phyloP scores from a whole-genome alignment of 768 basidiomycete species.

The Rhodotorula kratochvilovae region DNA sequence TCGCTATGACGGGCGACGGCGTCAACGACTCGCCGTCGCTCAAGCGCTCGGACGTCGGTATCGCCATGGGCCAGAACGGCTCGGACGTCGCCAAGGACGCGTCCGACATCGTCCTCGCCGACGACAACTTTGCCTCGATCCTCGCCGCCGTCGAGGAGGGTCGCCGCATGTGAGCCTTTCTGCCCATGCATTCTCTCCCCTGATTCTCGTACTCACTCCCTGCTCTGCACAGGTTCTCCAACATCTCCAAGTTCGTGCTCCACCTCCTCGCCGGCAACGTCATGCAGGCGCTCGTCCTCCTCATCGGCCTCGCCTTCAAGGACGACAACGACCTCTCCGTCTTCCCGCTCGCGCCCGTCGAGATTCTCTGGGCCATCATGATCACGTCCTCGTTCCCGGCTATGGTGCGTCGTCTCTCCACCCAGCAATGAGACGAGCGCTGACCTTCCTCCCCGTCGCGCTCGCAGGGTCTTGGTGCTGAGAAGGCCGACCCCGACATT shows the following conservation, averaged over 20 bases:
- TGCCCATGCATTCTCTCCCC: constrained; percentile 42
- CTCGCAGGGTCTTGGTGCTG: constrained; percentile 53
- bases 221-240: constrained; percentile 48
- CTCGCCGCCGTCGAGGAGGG: constrained; percentile 64
- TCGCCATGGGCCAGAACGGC: constrained; percentile 59
- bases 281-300: constrained; percentile 56
- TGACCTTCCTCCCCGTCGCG: no score
- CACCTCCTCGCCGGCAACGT: constrained; percentile 58
- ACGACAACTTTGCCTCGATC: constrained; percentile 65
- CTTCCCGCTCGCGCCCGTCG: constrained; percentile 53
- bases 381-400: constrained; percentile 55
- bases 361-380: constrained; percentile 56
- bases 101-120: constrained; percentile 61
- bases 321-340: constrained; percentile 54
- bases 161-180: constrained; percentile 50
- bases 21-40: constrained; percentile 62
- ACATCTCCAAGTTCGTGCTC: constrained; percentile 58
- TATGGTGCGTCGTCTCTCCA: constrained; percentile 46
- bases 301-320: constrained; percentile 59
- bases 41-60: constrained; percentile 59
- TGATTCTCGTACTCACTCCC: constrained; percentile 62
- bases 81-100: constrained; percentile 62
- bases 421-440: no score
- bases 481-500: constrained; percentile 53
- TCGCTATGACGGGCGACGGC: constrained; percentile 55